Percentiles rank a stretch among this genome's conserved stretches.
Evolutionary conservation across 2,329 filamentous ascomycete species (phyloP).

Genomic region (Ilyonectria sp.): DNA sequence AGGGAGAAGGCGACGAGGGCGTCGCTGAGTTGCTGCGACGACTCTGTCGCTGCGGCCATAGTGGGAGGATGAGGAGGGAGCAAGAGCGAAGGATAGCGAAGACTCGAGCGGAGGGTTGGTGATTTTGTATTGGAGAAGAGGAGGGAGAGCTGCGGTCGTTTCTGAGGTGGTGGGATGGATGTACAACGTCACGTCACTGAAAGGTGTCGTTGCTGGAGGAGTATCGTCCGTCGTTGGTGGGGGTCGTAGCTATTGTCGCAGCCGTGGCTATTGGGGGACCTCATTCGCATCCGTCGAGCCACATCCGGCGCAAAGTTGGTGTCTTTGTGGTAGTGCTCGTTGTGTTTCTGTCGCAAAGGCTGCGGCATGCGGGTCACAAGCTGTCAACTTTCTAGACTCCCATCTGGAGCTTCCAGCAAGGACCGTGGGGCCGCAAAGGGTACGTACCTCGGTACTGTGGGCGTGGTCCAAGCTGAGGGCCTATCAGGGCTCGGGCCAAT

Average conservation of each 20-base stretch:
- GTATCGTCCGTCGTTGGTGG: conserved; percentile 14
- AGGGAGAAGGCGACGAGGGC: conserved; percentile 59
- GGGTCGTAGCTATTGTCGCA: background rate
- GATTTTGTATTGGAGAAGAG: background rate
- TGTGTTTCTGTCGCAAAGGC: conserved; percentile 16
- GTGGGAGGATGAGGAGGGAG: conserved; percentile 1
- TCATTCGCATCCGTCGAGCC: too few species aligned
- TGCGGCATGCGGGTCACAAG: conserved; percentile 39
- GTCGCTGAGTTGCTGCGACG: conserved; percentile 54
- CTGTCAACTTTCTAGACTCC: conserved; percentile 43
- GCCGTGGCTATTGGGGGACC: background rate
- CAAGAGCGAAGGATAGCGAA: background rate
- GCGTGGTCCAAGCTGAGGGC: background rate
- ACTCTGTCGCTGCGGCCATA: conserved; percentile 52
- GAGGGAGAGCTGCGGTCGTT: background rate
- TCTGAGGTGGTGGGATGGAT: background rate
- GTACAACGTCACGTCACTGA: conserved; percentile 29
- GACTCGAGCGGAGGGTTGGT: background rate
- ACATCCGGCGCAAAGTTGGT: background rate
- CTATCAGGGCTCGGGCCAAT: conserved; percentile 6
- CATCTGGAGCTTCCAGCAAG: conserved; percentile 34
- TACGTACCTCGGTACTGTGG: conserved; percentile 22
- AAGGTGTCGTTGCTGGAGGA: background rate
- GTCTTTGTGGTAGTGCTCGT: conserved; percentile 19
- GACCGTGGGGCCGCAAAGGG: background rate